Conservation (phyloP, 2,329 filamentous ascomycete species). For the Clonostachys solani region DNA sequence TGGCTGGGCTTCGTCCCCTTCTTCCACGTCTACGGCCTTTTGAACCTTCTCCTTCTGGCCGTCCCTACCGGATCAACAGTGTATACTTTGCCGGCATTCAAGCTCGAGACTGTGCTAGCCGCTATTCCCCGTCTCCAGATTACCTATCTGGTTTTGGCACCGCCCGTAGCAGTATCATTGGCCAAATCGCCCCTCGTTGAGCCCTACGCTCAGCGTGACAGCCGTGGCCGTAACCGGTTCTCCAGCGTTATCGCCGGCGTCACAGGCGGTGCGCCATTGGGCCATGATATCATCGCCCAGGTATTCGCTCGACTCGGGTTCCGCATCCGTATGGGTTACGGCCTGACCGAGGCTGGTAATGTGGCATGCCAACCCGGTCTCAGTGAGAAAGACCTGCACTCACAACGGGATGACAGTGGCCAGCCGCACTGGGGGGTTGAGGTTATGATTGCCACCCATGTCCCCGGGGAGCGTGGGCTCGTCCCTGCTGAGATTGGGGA, state of each 20-base stretch:
- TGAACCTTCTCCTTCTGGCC: conserved; percentile 55
- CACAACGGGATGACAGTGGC: conserved; percentile 56
- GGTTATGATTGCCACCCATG: conserved; percentile 55
- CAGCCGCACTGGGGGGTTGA: conserved; percentile 63
- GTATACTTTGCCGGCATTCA: conserved; percentile 68
- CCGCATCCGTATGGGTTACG: conserved; percentile 58
- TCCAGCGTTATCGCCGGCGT: conserved; percentile 47
- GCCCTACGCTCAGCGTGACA: conserved; percentile 45
- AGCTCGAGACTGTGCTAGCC: conserved; percentile 60
- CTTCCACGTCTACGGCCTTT: conserved; percentile 60
- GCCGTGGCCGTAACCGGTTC: conserved; percentile 45
- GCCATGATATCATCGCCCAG: conserved; percentile 49
- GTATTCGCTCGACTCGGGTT: conserved; percentile 57
- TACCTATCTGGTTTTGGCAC: conserved; percentile 61
- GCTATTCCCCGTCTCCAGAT: conserved; percentile 59
- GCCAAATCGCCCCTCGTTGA: conserved; percentile 67
- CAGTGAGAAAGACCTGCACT: conserved; percentile 34
- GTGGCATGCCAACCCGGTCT: conserved; percentile 57
- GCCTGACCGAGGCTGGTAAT: conserved; percentile 71
- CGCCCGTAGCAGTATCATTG: conserved; percentile 65
- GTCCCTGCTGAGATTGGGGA: conserved; percentile 36
- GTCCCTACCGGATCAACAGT: conserved; percentile 48
- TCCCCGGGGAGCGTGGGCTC: background rate
- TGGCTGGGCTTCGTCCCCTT: conserved; percentile 65
- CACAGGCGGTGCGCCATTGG: conserved; percentile 62